A percentile compares a stretch with the other conserved stretches of the same genome.
phyloP scores from a whole-genome alignment of 306 rosid species.

The Vigna reflexopilosa region DNA sequence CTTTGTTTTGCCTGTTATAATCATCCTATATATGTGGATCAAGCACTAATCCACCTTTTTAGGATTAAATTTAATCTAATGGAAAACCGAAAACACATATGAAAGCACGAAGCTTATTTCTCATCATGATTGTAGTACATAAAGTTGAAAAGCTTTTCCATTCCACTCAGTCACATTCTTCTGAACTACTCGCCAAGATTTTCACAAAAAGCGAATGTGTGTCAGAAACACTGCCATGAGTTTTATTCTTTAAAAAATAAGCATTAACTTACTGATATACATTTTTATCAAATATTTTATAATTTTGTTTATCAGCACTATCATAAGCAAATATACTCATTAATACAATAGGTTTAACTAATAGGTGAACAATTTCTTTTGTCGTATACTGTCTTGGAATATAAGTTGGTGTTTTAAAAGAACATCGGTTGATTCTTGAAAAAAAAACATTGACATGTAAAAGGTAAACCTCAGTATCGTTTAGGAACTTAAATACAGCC shows the following conservation, averaged over 20 bases:
- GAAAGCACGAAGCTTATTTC: neutral
- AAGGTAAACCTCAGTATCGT: neutral
- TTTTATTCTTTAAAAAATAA: neutral
- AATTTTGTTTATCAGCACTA: neutral
- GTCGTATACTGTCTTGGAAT: too few relatives aligned
- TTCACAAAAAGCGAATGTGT: neutral
- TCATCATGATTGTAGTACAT: neutral
- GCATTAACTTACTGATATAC: neutral
- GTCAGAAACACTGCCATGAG: neutral
- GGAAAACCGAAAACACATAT: slow-evolving; percentile 2
- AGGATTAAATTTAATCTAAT: slow-evolving; percentile 30
- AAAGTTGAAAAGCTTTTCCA: slow-evolving; percentile 1
- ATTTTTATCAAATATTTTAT: neutral
- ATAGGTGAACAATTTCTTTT: too few relatives aligned
- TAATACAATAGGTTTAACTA: neutral
- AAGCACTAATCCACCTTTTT: slow-evolving; percentile 37
- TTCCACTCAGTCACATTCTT: neutral
- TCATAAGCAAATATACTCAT: neutral
- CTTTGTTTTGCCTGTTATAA: slow-evolving; percentile 34
- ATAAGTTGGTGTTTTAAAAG: too few relatives aligned
- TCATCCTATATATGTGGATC: slow-evolving; percentile 38
- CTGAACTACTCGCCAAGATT: neutral
- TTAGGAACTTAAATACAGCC: neutral
- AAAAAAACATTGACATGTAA: too few relatives aligned
- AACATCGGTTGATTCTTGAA: too few relatives aligned